Evolutionary conservation across 768 basidiomycete species (phyloP).

Genomic region (Porpolomopsis calyptriformis): DNA sequence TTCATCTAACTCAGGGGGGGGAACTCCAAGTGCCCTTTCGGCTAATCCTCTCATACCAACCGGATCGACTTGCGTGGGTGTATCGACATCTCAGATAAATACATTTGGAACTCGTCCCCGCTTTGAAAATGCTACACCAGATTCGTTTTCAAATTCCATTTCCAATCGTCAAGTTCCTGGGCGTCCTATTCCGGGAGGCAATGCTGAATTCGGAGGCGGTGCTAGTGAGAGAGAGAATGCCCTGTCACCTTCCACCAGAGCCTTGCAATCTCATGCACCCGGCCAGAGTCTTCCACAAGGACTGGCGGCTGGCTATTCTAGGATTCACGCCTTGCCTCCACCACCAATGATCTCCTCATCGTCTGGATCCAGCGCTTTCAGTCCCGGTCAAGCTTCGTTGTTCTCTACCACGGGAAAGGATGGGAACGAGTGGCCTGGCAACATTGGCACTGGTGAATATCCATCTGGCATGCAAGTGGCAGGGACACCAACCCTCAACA

Average conservation of each 20-base stretch:
- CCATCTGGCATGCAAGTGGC: background rate
- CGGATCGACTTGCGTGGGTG: background rate
- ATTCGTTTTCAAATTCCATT: background rate
- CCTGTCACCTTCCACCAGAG: slow-evolving; percentile 59
- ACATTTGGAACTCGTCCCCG: slow-evolving; percentile 1
- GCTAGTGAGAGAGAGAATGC: slow-evolving; percentile 4
- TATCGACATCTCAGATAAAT: background rate
- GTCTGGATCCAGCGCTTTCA: slow-evolving; percentile 16
- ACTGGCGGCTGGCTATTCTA: slow-evolving; percentile 80
- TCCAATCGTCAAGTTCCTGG: background rate
- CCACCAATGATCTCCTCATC: slow-evolving; percentile 28
- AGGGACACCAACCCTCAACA: slow-evolving; percentile 1
- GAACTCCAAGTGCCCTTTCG: background rate
- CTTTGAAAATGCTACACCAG: background rate
- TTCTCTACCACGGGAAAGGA: background rate
- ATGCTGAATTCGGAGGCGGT: slow-evolving; percentile 6
- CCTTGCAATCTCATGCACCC: slow-evolving; percentile 78
- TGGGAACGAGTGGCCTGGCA: background rate
- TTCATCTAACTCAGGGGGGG: slow-evolving; percentile 1
- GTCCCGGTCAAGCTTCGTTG: slow-evolving; percentile 3
- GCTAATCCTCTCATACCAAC: slow-evolving; percentile 1
- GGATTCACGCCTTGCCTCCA: slow-evolving; percentile 67
- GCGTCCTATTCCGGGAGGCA: slow-evolving; percentile 2
- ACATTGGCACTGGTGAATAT: background rate
- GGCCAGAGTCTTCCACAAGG: slow-evolving; percentile 89